Evolutionary conservation across 345 rosid species (phyloP).

Genomic region (Eucalyptus melliodora): DNA sequence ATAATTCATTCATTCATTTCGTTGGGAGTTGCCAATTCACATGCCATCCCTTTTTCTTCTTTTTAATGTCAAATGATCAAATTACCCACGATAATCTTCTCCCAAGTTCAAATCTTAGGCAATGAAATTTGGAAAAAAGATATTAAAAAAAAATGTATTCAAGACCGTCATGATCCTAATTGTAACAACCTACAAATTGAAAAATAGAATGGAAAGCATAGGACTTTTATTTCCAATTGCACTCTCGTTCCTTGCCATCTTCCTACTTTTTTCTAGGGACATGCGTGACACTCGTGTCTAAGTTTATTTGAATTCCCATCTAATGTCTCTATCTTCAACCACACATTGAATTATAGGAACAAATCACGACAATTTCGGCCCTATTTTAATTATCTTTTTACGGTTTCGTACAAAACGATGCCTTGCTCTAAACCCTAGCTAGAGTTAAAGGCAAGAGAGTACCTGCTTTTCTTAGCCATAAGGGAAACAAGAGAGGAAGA

Average conservation of each 20-base stretch:
- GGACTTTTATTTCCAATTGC: background rate
- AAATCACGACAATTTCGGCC: background rate
- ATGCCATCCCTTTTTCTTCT: background rate
- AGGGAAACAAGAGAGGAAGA: background rate
- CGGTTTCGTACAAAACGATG: background rate
- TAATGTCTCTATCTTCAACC: background rate
- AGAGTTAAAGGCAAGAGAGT: background rate
- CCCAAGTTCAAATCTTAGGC: background rate
- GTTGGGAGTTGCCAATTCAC: background rate
- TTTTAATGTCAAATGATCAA: background rate
- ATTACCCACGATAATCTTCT: background rate
- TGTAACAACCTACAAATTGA: background rate
- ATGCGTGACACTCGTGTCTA: background rate
- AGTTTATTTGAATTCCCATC: background rate
- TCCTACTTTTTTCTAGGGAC: background rate
- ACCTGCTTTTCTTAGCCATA: background rate
- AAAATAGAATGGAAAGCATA: background rate
- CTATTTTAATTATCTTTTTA: background rate
- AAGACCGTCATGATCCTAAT: background rate
- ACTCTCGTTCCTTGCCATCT: background rate
- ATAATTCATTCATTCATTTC: background rate
- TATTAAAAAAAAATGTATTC: rapidly evolving
- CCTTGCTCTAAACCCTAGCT: background rate
- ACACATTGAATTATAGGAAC: background rate
- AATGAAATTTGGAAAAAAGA: background rate